Evolutionary conservation across 1,284 basidiomycete species (phyloP).

Genomic region (Dichomitus squalens): DNA sequence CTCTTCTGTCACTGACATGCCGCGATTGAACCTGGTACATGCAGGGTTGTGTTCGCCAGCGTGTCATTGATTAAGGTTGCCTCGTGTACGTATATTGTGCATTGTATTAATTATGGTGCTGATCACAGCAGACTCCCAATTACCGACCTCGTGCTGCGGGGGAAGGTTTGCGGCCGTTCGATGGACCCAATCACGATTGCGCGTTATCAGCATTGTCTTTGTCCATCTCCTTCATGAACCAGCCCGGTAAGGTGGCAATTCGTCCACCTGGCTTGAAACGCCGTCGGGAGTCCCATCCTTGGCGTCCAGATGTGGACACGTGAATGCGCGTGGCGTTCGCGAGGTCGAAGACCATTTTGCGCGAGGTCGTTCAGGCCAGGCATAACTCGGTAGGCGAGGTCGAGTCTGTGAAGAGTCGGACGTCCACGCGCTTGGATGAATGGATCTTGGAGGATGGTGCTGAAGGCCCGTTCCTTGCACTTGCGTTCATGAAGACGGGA

Average conservation of each 20-base stretch:
- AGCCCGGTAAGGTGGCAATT: background rate
- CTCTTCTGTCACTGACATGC: background rate
- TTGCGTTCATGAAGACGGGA: background rate
- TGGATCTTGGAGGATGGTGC: background rate
- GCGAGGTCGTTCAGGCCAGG: constrained; percentile 12
- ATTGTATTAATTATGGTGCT: constrained; percentile 4
- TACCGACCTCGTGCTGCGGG: background rate
- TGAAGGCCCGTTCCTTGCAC: background rate
- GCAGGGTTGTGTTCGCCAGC: background rate
- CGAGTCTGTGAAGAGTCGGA: no score
- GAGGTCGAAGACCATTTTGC: constrained; percentile 9
- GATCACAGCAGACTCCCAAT: constrained; percentile 2
- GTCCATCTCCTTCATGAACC: background rate
- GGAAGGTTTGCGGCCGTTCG: background rate
- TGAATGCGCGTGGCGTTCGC: constrained; percentile 13
- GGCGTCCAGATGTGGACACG: constrained; percentile 10
- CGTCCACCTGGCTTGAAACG: background rate
- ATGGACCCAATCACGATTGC: background rate
- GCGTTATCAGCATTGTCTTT: background rate
- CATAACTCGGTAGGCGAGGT: background rate
- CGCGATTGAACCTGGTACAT: background rate
- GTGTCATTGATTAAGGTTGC: constrained; percentile 10
- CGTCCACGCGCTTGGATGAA: background rate
- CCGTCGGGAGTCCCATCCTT: background rate
- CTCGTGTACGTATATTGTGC: constrained; percentile 16